Evolutionary conservation across 805 yeast species (phyloP), one percentile per base, ranked within the genome.

Genomic region (Candida germanica): DNA sequence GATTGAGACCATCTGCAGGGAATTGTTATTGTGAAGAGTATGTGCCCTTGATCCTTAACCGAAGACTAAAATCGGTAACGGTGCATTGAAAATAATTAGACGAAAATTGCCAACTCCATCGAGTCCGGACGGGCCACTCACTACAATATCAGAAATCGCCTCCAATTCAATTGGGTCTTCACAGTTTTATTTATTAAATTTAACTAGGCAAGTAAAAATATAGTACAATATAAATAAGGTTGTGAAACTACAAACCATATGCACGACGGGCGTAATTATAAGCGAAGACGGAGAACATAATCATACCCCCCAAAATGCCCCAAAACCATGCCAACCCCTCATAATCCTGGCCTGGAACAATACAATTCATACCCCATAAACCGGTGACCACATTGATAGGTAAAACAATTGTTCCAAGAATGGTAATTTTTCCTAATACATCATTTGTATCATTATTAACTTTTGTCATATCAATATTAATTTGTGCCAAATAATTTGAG

Each of bases 391-490:
- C 87, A 55, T 93, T 93, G 76, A 93, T 77, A 3, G 98, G 98
- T 40, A 93, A 66, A 14, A 93, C 96, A 38, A 93, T 87, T 0
- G 98, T 87, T 73, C 98, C 98, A 44, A 91, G 63, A 27, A 89
- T 82, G 3, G 98, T 87, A 38, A 91, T 87, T 56, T 89, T 87
- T 8, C 97, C 95, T 52, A 91, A 72, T 2, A 89, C 95, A 56
- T 93, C 98, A 58, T 93, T 93, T 78, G 94, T 91, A 50, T 91
- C 97, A 52, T 93, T 93, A 62, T 89, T 93, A 10, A 89, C 96
- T 56, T 82, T 82, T 7, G 97, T 93, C 98, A 91, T 93, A 57
- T 93, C 98, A 44, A 93, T 91, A 56, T 93, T 93, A 54, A 93
- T 85, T 56, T 91, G 98, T 1, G 98, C 98, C 51, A 91, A 70